Percentiles rank a stretch among this genome's conserved stretches.
Evolutionary conservation across 306 rosid species (phyloP).

Genomic region (Trifolium repens): DNA sequence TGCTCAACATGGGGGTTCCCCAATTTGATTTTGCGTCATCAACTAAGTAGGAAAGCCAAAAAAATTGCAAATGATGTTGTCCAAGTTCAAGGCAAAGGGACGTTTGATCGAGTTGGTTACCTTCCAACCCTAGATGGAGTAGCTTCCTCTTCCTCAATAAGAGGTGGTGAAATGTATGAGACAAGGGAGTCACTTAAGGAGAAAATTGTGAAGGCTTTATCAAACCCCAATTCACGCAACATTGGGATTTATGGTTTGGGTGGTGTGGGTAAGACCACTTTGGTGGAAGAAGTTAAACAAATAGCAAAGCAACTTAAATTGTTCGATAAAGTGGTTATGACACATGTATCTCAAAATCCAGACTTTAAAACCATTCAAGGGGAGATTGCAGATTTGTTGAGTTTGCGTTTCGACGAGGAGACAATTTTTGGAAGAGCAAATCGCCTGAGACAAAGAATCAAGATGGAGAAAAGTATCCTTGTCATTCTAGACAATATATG

Average conservation of each 20-base stretch:
- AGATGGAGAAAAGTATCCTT: no score
- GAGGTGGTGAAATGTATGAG: not conserved
- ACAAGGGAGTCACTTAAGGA: constrained; percentile 2
- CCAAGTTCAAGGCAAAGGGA: not conserved
- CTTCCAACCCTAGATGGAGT: not conserved
- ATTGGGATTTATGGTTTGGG: constrained; percentile 25
- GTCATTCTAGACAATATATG: no score
- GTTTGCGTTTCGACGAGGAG: no score
- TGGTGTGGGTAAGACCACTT: constrained; percentile 11
- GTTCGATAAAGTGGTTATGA: constrained; percentile 29
- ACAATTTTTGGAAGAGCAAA: no score
- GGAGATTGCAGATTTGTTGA: no score
- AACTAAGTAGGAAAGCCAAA: no score
- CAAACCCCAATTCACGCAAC: not conserved
- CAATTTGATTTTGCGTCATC: no score
- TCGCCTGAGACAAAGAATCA: no score
- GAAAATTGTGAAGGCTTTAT: not conserved
- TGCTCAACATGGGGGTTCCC: no score
- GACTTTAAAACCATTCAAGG: no score
- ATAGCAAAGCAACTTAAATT: not conserved
- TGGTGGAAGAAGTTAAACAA: not conserved
- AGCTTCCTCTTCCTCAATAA: not conserved
- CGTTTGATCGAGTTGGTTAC: not conserved
- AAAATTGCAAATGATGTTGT: not conserved
- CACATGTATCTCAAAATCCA: no score